phyloP scores from a whole-genome alignment of 257 asterid species.

The Solanum corneliomulleri region DNA sequence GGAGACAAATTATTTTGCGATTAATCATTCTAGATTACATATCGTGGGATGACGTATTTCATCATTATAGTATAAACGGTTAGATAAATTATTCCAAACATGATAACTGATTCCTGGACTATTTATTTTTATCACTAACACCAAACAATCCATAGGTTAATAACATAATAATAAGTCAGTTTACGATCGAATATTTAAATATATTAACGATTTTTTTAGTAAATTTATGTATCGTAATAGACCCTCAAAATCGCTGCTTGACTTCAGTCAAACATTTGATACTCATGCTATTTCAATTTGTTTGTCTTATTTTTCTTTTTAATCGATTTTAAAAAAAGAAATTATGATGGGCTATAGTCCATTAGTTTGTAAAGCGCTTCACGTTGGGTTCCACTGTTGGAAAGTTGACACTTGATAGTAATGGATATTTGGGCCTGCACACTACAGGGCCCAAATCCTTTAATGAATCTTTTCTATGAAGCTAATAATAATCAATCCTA shows the following conservation, averaged over 20 bases:
- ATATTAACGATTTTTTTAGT: neutral
- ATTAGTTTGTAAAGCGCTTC: neutral
- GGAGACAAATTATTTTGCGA: no score
- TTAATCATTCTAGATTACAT: no score
- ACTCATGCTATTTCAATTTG: accelerated
- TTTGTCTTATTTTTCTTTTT: no score
- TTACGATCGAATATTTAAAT: neutral
- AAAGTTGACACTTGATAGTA: neutral
- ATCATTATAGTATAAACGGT: no score
- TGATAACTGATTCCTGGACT: no score
- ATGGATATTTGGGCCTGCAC: neutral
- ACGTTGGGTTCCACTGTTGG: no score
- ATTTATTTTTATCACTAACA: no score
- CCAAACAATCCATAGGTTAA: neutral
- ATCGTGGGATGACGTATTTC: no score
- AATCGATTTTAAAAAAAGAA: no score
- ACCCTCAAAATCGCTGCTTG: neutral
- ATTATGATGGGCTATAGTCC: neutral
- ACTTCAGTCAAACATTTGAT: neutral
- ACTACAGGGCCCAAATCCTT: neutral
- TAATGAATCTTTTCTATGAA: neutral
- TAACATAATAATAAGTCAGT: neutral
- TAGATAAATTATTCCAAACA: no score
- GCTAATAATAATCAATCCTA: no score
- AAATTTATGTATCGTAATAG: neutral